Percentiles rank a stretch among this genome's conserved stretches.
These are phyloP conservation scores for Rhynchospora pubera DNA, from an alignment of 176 grass and related monocot species.

Conservation along the genomic window DNA sequence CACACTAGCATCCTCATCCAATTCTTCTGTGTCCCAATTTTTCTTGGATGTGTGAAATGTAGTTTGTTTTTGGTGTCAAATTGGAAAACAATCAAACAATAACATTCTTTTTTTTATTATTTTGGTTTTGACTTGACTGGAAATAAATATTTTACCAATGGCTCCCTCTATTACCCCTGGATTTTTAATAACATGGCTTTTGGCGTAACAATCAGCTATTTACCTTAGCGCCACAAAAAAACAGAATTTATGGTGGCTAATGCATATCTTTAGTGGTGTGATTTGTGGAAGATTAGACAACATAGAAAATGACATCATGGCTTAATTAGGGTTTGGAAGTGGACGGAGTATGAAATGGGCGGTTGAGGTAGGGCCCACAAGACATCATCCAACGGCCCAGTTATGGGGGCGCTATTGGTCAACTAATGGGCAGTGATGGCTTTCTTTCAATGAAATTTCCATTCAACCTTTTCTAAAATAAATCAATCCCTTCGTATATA, in stretches of 20 bases:
- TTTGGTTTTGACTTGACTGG: no score
- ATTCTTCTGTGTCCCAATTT: not conserved
- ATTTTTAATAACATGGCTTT: not conserved
- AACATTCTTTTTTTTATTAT: no score
- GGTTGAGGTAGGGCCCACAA: constrained; percentile 13
- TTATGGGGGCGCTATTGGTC: not conserved
- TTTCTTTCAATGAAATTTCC: constrained; percentile 9
- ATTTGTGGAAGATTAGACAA: constrained; percentile 16
- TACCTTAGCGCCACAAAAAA: not conserved
- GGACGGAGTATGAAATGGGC: constrained; percentile 14
- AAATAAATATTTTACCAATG: not conserved
- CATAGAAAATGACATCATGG: constrained; percentile 28
- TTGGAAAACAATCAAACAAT: no score
- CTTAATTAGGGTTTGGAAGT: not conserved
- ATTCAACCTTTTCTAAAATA: not conserved
- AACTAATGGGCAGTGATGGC: constrained; percentile 2
- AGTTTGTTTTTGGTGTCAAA: no score
- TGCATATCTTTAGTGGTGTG: not conserved
- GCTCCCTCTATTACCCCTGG: not conserved
- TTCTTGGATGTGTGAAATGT: not conserved
- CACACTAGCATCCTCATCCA: not conserved
- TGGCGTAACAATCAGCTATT: not conserved
- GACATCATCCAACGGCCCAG: not conserved
- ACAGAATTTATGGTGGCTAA: not conserved
- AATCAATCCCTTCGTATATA: not conserved